Evolutionary conservation across 441 rosid species (phyloP).

Genomic region (Eruca vesicaria): DNA sequence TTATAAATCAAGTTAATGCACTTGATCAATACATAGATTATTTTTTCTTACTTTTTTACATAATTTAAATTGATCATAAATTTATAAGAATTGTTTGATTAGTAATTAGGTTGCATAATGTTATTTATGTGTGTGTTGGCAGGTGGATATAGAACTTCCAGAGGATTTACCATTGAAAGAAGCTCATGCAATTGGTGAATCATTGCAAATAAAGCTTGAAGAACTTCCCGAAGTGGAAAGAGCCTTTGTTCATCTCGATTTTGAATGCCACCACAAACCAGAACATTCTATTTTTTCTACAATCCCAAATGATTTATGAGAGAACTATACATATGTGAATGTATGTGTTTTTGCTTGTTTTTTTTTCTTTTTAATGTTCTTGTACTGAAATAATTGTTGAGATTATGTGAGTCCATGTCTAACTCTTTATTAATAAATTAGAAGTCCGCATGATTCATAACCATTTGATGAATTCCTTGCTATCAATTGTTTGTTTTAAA

Average conservation of each 20-base stretch:
- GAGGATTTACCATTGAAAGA: conserved; percentile 73
- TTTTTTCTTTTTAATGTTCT: not conserved
- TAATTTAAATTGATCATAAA: no score
- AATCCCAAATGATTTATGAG: conserved; percentile 51
- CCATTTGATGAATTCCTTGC: not conserved
- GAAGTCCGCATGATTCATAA: not conserved
- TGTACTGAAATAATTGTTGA: not conserved
- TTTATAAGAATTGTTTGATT: not conserved
- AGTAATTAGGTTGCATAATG: not conserved
- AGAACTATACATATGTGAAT: not conserved
- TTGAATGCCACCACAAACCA: conserved; percentile 85
- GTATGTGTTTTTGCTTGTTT: not conserved
- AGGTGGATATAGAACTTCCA: conserved; percentile 89
- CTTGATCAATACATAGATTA: no score
- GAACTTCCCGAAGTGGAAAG: conserved; percentile 81
- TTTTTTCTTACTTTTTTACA: no score
- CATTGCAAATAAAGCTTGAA: conserved; percentile 75
- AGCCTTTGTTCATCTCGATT: conserved; percentile 87
- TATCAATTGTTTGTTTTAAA: not conserved
- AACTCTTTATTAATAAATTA: not conserved
- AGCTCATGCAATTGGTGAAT: conserved; percentile 78
- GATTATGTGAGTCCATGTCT: no score
- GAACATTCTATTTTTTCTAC: conserved; percentile 69
- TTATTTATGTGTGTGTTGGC: not conserved
- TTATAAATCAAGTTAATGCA: not conserved